A percentile compares a stretch with the other conserved stretches of the same genome.
These are phyloP conservation scores for Diaporthe vexans DNA, from an alignment of 2,329 filamentous ascomycete genomes.

Conservation along the genomic window DNA sequence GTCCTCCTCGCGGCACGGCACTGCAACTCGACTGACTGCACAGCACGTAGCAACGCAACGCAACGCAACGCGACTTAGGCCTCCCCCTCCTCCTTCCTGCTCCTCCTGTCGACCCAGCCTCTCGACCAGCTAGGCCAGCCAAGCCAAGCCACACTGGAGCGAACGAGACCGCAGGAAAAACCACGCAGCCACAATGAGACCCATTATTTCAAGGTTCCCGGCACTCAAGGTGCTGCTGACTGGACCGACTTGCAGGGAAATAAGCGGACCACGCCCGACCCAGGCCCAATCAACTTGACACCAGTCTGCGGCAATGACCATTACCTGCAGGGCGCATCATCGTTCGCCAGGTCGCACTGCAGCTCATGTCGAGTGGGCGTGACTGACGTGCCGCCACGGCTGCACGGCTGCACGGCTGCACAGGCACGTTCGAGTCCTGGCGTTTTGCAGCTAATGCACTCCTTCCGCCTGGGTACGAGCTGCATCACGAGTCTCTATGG, in stretches of 20 bases:
- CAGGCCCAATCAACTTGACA: constrained; percentile 37
- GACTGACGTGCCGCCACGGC: constrained; percentile 5
- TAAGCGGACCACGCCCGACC: constrained; percentile 3
- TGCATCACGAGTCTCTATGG: constrained; percentile 13
- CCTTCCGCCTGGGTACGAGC: constrained; percentile 17
- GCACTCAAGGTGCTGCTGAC: constrained; percentile 9
- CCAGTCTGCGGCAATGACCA: constrained; percentile 14
- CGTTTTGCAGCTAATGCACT: constrained; percentile 33
- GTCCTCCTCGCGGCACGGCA: not conserved
- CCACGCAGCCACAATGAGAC: too few relatives aligned
- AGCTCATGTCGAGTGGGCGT: constrained; percentile 16
- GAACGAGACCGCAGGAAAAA: too few relatives aligned
- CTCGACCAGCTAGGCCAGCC: constrained; percentile 14
- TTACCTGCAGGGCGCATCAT: constrained; percentile 24
- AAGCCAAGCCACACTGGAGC: constrained; percentile 25
- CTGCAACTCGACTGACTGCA: not conserved
- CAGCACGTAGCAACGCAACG: constrained; percentile 20
- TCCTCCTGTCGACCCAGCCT: constrained; percentile 9
- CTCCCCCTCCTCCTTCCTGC: constrained; percentile 15
- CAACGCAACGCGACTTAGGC: constrained; percentile 15
- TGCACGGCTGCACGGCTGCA: not conserved
- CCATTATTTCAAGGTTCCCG: constrained; percentile 23
- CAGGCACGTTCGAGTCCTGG: not conserved
- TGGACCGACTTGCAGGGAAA: constrained; percentile 16
- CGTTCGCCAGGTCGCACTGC: constrained; percentile 3